Evolutionary conservation across 1,284 basidiomycete species (phyloP).

Genomic region (Rugosomyces carneus): DNA sequence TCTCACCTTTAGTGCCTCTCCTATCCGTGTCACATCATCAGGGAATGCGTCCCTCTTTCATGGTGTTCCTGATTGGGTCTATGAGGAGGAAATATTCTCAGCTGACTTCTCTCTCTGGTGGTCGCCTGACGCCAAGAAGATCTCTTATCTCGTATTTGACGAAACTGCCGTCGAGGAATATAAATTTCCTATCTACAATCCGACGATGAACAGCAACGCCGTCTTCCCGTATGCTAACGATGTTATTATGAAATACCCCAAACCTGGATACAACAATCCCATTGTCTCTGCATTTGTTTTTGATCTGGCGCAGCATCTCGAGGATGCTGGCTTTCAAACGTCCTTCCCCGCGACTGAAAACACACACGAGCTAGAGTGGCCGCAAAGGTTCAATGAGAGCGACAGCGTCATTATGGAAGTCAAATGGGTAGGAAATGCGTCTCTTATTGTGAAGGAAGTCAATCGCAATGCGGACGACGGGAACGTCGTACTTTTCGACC

Average conservation of each 20-base stretch:
- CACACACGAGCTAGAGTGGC: slow-evolving; percentile 63
- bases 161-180: slow-evolving; percentile 86
- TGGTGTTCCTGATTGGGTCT: slow-evolving; percentile 95
- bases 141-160: slow-evolving; percentile 86
- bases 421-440: slow-evolving; percentile 75
- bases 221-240: slow-evolving; percentile 78
- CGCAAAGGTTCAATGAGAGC: slow-evolving; percentile 46
- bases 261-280: slow-evolving; percentile 90
- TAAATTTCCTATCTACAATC: slow-evolving; percentile 88
- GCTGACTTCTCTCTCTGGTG: slow-evolving; percentile 83
- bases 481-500: slow-evolving; percentile 70
- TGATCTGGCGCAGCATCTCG: slow-evolving; percentile 49
- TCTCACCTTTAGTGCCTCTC: slow-evolving; percentile 24
- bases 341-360: slow-evolving; percentile 35
- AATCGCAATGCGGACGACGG: slow-evolving; percentile 79
- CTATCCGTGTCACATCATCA: slow-evolving; percentile 78
- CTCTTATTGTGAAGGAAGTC: slow-evolving; percentile 83
- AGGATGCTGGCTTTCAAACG: slow-evolving; percentile 24
- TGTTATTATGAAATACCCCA: slow-evolving; percentile 84
- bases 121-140: slow-evolving; percentile 74
- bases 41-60: slow-evolving; percentile 87
- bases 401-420: slow-evolving; percentile 81
- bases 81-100: slow-evolving; percentile 89
- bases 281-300: slow-evolving; percentile 82
- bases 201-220: slow-evolving; percentile 56